Evolutionary conservation across 73 alveolate species (phyloP), one percentile per base, ranked within the genome.

Genomic region (Paramecium sonneborni): DNA sequence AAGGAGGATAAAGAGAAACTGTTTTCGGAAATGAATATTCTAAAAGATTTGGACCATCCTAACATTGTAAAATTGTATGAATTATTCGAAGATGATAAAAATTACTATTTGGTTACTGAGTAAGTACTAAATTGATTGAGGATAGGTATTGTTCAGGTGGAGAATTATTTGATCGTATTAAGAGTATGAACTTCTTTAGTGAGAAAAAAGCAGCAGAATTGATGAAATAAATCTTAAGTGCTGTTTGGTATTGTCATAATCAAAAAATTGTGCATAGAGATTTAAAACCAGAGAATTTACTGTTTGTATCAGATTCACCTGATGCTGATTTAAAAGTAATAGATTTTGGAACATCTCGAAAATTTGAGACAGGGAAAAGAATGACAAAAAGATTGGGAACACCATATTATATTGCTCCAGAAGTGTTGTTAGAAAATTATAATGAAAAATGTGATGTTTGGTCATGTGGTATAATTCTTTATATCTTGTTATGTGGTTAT

Each of bases 211-310:
- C 98, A 12, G 97, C 98, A 24, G 95, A 95, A 58, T 79, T 95
- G 26, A 97, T 95, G 97, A 90, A 76, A 34, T 95, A 97, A 88
- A 93, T 97, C 6, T 87, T 97, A 6, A 68, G 96, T 15, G 99
- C 98, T 6, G 95, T 97, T 37, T 89, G 92, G 76, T 97, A 97
- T 87, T 97, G 99, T 57, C 99, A 97, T 91, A 85, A 92, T 68
- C 93, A 93, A 92, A 93, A 95, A 43, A 96, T 97, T 39, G 97
- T 98, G 6, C 99, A 98, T 93, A 69, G 99, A 86, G 99, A 98
- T 76, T 76, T 98, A 26, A 98, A 98, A 43, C 99, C 99, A 12
- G 99, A 96, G 48, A 98, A 98, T 93, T 82, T 97, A 72, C 93
- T 97, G 23, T 96, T 97, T 82, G 97, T 87, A 57, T 92, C 92